phyloP scores from a whole-genome alignment of 169 alveolate species.

The Plasmodium yoelii region DNA sequence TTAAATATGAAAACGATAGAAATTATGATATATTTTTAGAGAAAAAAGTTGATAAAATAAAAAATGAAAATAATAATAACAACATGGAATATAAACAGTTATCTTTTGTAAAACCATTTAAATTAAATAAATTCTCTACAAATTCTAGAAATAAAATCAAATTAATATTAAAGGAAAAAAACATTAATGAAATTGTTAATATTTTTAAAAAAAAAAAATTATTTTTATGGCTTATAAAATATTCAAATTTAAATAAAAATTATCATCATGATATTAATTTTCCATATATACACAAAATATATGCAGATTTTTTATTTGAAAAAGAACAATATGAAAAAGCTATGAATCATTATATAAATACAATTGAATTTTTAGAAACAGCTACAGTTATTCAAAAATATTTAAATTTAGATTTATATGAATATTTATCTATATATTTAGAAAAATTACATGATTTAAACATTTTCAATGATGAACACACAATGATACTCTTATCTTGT shows the following conservation, averaged over 20 bases:
- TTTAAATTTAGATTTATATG: slow-evolving; percentile 68
- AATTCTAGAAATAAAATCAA: slow-evolving; percentile 56
- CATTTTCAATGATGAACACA: slow-evolving; percentile 66
- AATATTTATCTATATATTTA: slow-evolving; percentile 60
- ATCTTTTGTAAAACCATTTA: slow-evolving; percentile 15
- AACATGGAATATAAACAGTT: slow-evolving; percentile 26
- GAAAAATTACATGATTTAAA: slow-evolving; percentile 48
- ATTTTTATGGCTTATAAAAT: slow-evolving; percentile 54
- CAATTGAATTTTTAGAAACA: slow-evolving; percentile 54
- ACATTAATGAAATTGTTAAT: slow-evolving; percentile 61
- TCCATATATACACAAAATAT: slow-evolving; percentile 31
- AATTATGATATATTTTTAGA: slow-evolving; percentile 38
- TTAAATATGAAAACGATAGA: neutral
- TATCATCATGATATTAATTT: slow-evolving; percentile 38
- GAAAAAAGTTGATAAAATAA: slow-evolving; percentile 5
- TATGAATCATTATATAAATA: slow-evolving; percentile 49
- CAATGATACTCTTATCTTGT: slow-evolving; percentile 64
- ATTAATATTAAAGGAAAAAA: slow-evolving; percentile 52
- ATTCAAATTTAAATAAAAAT: slow-evolving; percentile 39
- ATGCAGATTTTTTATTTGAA: slow-evolving; percentile 74
- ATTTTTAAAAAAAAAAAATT: slow-evolving; percentile 62
- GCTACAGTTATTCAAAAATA: slow-evolving; percentile 65
- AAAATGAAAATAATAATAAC: slow-evolving; percentile 9
- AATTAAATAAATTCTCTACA: slow-evolving; percentile 42
- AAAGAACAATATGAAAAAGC: slow-evolving; percentile 53